Evolutionary conservation across 345 rosid genomes (phyloP).

Genomic region (thale cress (Arabidopsis thaliana)): DNA sequence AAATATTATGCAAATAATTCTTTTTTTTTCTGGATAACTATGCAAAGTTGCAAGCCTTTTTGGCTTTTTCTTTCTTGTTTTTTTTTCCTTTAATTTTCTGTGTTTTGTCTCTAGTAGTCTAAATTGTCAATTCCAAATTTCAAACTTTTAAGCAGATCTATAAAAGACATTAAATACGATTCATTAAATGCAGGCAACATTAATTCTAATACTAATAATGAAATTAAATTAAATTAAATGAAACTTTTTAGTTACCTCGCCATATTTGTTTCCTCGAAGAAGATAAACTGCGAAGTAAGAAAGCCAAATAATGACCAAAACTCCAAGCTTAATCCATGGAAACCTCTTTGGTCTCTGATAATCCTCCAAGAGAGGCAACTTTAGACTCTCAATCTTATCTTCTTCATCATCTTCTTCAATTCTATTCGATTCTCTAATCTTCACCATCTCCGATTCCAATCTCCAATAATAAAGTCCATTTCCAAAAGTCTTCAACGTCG

Average conservation of each 20-base stretch:
- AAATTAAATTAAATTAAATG: neutral
- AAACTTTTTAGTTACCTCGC: slow-evolving; percentile 52
- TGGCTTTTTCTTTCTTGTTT: neutral
- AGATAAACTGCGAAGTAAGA: slow-evolving; percentile 68
- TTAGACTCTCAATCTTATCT: slow-evolving; percentile 21
- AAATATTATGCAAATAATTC: neutral
- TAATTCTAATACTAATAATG: neutral
- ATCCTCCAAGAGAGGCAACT: slow-evolving; percentile 55
- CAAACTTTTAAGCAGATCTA: neutral
- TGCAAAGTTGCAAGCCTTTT: slow-evolving; percentile 7
- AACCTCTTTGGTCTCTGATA: slow-evolving; percentile 42
- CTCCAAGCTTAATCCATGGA: slow-evolving; percentile 77
- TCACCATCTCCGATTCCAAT: slow-evolving; percentile 59
- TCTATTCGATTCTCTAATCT: slow-evolving; percentile 23
- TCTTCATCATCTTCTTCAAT: slow-evolving; percentile 28
- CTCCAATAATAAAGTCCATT: slow-evolving; percentile 69
- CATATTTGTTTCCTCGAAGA: slow-evolving; percentile 71
- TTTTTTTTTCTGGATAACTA: neutral
- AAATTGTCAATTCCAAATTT: slow-evolving; percentile 25
- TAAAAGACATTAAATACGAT: neutral
- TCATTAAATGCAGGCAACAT: neutral
- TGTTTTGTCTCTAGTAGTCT: slow-evolving; percentile 5
- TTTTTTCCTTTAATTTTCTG: neutral
- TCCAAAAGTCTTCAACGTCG: slow-evolving; percentile 71
- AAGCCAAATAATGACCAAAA: slow-evolving; percentile 69